Evolutionary conservation across 352 stramenopile species (phyloP), one percentile per base, ranked within the genome.

Genomic region (Phytophthora vignae): DNA sequence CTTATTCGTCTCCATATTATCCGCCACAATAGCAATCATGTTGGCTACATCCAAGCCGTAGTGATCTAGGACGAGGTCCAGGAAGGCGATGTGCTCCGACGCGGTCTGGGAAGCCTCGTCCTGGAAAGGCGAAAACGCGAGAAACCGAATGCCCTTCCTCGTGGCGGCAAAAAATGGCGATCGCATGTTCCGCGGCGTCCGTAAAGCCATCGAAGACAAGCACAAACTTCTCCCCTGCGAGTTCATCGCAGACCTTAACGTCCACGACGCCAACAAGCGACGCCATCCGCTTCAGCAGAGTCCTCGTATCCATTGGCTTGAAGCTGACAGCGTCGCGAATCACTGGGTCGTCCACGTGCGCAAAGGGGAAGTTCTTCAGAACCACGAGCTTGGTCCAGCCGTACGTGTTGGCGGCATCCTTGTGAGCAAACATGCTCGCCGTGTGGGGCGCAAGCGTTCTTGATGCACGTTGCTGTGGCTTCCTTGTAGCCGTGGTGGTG

Each of bases 1-100:
- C 54, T 50, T 54, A n/a, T 64, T 61, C 21, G 61, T 56, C 11
- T 59, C 31, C 63, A 70, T n/a, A n/a, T n/a, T n/a, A n/a, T n/a
- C n/a, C n/a, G n/a, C n/a, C n/a, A n/a, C n/a, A n/a, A n/a, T n/a
- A 42, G 64, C 64, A 2, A 65, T 19, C 48, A 71, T 55, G 27
- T 64, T 21, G 5, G 15, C 10, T 19, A 65, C 2, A n/a, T 56
- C 10, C 3, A 71, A 29, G 8, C 55, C 64, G 31, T 70, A 70
- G 7, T 64, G 44, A 25, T 9, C 17, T 21, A 68, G 25, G 1
- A 64, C 27, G 6, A 65, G 12, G 12, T 57, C 44, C n/a, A 67
- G 21, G 33, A 60, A 60, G 17, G 59, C 50, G 25, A 67, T 60
- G n/a, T 56, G 33, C 21, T 67, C 60, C 3, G 50, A 50, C 6